Evolutionary conservation across 306 rosid genomes (phyloP).

Genomic region (Begonia peltatifolia): DNA sequence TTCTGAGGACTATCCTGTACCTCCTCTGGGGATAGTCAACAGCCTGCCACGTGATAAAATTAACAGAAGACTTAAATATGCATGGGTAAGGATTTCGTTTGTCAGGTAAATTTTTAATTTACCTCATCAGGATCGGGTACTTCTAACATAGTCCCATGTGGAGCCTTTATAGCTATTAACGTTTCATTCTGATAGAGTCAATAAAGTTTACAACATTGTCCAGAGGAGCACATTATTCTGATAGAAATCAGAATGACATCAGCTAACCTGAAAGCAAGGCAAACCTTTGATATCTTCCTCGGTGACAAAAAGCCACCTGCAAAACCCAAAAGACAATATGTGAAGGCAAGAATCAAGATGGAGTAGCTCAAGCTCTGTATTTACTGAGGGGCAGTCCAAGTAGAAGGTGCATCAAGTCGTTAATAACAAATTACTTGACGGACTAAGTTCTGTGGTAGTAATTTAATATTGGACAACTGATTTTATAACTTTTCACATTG

Average conservation of each 20-base stretch:
- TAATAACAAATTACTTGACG: too few species aligned
- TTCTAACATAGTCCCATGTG: slow-evolving; percentile 93
- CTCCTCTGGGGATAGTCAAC: slow-evolving; percentile 95
- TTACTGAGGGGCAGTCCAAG: too few species aligned
- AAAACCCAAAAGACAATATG: slow-evolving; percentile 6
- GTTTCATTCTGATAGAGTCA: slow-evolving; percentile 75
- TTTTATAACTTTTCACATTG: too few species aligned
- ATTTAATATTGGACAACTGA: too few species aligned
- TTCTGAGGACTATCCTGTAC: slow-evolving; percentile 86
- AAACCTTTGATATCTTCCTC: slow-evolving; percentile 91
- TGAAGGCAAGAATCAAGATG: too few species aligned
- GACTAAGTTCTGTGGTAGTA: too few species aligned
- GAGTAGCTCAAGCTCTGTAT: too few species aligned
- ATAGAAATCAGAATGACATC: not conserved
- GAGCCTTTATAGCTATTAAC: slow-evolving; percentile 94
- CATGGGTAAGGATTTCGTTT: not conserved
- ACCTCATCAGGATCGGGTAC: slow-evolving; percentile 99
- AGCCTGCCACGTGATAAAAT: slow-evolving; percentile 36
- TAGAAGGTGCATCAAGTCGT: too few species aligned
- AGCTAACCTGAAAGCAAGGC: slow-evolving; percentile 79
- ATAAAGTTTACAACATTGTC: not conserved
- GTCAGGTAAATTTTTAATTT: slow-evolving; percentile 13
- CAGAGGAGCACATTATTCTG: not conserved
- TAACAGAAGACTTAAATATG: slow-evolving; percentile 16
- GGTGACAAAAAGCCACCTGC: slow-evolving; percentile 86